Evolutionary conservation across 148 eudicot genomes (phyloP).

Genomic region (Cornus suecica): DNA sequence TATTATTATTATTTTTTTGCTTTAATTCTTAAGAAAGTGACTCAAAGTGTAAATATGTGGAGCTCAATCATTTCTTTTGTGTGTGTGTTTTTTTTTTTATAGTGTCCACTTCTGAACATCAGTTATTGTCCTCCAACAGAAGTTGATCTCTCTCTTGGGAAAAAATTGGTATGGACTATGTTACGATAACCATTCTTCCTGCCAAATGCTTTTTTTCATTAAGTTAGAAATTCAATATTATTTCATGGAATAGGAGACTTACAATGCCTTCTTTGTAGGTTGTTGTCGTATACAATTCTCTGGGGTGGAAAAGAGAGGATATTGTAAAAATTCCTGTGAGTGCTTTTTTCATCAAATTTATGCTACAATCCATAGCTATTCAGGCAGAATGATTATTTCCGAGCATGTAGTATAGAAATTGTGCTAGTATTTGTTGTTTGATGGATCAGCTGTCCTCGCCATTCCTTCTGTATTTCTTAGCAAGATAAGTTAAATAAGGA

Average conservation of each 20-base stretch:
- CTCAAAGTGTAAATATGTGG: conserved; percentile 4
- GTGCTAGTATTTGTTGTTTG: no score
- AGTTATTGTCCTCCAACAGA: conserved; percentile 91
- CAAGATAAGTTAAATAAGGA: no score
- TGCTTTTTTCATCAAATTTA: no score
- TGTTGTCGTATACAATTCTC: conserved; percentile 77
- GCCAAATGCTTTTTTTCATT: not conserved
- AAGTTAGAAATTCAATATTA: not conserved
- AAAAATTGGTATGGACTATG: conserved; percentile 55
- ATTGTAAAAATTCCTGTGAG: conserved; percentile 84
- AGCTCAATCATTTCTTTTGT: conserved; percentile 11
- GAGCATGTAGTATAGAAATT: no score
- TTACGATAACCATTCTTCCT: not conserved
- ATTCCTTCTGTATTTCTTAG: no score
- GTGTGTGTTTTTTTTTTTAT: conserved; percentile 31
- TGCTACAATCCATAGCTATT: no score
- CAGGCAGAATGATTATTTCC: no score
- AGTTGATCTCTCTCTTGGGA: conserved; percentile 63
- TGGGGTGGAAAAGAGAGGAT: conserved; percentile 87
- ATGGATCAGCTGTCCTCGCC: no score
- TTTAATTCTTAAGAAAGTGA: not conserved
- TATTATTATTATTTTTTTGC: no score
- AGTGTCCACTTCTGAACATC: conserved; percentile 94
- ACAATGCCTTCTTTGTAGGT: conserved; percentile 35
- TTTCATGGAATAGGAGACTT: not conserved